Evolutionary conservation across 805 yeast species (phyloP).

Genomic region (Monosporozyma siamensis): DNA sequence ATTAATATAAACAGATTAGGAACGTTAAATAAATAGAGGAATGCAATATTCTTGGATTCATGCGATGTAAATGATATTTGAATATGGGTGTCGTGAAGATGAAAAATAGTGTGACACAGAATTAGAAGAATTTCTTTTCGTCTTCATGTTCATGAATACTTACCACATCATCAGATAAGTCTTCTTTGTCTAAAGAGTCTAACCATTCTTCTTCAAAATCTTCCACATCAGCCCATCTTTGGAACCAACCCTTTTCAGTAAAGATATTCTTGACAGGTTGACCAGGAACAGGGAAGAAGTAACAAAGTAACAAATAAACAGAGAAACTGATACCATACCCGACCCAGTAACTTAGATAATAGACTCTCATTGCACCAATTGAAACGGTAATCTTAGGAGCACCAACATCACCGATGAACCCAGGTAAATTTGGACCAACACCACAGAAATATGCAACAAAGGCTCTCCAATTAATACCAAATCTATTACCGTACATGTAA

Average conservation of each 20-base stretch:
- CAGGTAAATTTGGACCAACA: constrained; percentile 34
- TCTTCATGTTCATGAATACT: constrained; percentile 4
- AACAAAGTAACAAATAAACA: constrained; percentile 45
- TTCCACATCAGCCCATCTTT: constrained; percentile 54
- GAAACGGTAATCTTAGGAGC: constrained; percentile 50
- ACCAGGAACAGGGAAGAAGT: constrained; percentile 46
- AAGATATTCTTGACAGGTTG: constrained; percentile 33
- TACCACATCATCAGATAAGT: constrained; percentile 4
- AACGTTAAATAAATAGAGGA: background rate
- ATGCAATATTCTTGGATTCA: no score
- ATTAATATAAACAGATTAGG: background rate
- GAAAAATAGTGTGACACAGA: background rate
- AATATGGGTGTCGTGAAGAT: background rate
- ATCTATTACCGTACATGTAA: constrained; percentile 39
- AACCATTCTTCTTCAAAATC: constrained; percentile 40
- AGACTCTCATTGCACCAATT: constrained; percentile 64
- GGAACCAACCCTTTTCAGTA: constrained; percentile 49
- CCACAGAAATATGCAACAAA: constrained; percentile 48
- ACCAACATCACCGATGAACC: constrained; percentile 33
- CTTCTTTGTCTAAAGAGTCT: constrained; percentile 3
- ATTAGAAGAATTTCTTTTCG: constrained; percentile 3
- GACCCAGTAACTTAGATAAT: constrained; percentile 61
- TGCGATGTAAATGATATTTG: no score
- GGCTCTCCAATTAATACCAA: constrained; percentile 74
- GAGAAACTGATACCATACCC: constrained; percentile 57